Percentiles rank a stretch among this genome's conserved stretches.
These are phyloP conservation scores for Hyparrhenia diplandra DNA, from an alignment of 176 grass and related monocot species.

Conservation along the genomic window DNA sequence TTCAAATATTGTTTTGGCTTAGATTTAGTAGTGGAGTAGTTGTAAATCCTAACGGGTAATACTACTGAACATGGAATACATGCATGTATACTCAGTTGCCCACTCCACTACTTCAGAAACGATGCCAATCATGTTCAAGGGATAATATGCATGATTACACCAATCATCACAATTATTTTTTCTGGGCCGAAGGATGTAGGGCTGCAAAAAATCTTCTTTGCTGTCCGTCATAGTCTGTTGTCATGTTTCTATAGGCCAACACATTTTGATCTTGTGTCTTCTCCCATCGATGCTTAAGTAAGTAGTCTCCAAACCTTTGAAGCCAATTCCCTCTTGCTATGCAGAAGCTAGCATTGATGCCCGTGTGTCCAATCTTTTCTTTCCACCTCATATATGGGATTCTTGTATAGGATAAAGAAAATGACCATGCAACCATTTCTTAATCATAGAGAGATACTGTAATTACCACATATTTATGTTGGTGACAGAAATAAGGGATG, in stretches of 20 bases:
- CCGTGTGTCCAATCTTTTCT: background rate
- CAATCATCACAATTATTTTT: background rate
- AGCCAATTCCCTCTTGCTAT: background rate
- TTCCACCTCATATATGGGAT: background rate
- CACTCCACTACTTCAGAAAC: background rate
- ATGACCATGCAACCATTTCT: background rate
- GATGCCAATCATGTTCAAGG: background rate
- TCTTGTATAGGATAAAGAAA: background rate
- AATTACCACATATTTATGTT: background rate
- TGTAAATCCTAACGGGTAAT: background rate
- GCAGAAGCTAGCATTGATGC: background rate
- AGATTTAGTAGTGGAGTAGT: background rate
- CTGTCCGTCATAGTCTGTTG: too few relatives aligned
- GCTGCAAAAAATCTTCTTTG: background rate
- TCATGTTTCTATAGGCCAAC: constrained; percentile 4
- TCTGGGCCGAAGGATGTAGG: background rate
- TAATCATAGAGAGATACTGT: too few relatives aligned
- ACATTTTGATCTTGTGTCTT: background rate
- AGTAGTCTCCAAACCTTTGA: background rate
- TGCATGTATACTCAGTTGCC: background rate
- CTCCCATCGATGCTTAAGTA: background rate
- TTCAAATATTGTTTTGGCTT: too few relatives aligned
- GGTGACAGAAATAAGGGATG: background rate
- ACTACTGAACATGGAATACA: background rate
- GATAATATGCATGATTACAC: background rate